Base-by-base conservation (phyloP, 1,284 basidiomycete genomes). In the Spongispora temasekensis region DNA sequence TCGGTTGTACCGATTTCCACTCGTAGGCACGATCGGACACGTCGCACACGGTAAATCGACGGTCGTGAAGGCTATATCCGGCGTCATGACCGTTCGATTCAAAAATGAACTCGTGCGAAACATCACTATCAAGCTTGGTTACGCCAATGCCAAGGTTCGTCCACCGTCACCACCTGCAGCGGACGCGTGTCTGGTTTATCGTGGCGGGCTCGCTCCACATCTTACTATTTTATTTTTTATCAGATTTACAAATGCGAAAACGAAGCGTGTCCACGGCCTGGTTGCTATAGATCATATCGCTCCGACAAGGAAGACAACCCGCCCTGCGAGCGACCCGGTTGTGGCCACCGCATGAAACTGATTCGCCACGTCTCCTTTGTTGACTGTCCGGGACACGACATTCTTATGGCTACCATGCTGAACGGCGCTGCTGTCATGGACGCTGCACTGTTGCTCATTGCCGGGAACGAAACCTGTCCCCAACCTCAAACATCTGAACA, bases 341-440 rank as follows among this genome's bases (percentile, higher is more conserved):
- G 97, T 77, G 90, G 89, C 48, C 87, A 88, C 59, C 86, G 87
- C 48, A 96, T 98, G 95, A 91, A 93, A 71, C 87, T 98, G 66
- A 77, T 97, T 66, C 88, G 94, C 68, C 94, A 97, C 71, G 94
- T 98, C 69, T 98, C 97, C 2, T 98, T 98, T 76, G 97, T 98
- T 74, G 95, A 97, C 76, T 95, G 94, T 74, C 94, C 94, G 2
- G 94, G 94, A 66, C 94, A 96, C 85, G 94, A 96, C 74, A 93
- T 93, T 86, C 84, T 99, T 76, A 99, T 99, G 97, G 97, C 97
- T 61, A 99, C 97, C 68, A 99, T 99, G 97, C 84, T 99, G 71
- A 98, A 98, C 85, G 97, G 97, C 78, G 97, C 97, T 44, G 97
- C 97, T 27, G 97, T 99, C 83, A 96, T 99, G 97, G 96, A 98